Evolutionary conservation across 805 yeast genomes (phyloP), one percentile per base, ranked within the genome.

Genomic region (Saccharomycopsis vini): DNA sequence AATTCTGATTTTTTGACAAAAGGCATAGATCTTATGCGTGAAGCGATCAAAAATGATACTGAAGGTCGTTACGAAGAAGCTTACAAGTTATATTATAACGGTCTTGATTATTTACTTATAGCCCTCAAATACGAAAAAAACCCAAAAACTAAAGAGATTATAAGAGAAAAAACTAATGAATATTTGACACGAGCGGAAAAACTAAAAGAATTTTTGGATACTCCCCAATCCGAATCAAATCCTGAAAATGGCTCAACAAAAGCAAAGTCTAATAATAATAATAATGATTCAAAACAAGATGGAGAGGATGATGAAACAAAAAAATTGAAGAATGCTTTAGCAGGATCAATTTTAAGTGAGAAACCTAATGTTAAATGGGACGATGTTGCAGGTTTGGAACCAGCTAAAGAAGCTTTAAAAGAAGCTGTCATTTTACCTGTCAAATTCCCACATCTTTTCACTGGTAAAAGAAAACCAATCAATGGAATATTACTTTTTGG

Each of bases 401-500:
- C 78, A 24, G 98, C 98, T 6, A 92, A 92, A 57, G 97, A 90
- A 54, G 95, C 98, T 0, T 69, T 92, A 46, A 92, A 92, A 61
- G 98, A 92, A 65, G 97, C 97, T 0, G 98, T 92, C 33, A 92
- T 92, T 31, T 68, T 92, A 50, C 98, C 98, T 1, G 97, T 90
- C 16, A 84, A 82, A 61, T 90, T 92, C 61, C 98, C 98, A 1
- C 97, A 92, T 55, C 66, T 92, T 47, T 92, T 92, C 64, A 86
- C 82, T 7, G 98, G 98, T 1, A 90, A 87, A 60, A 74, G 98
- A 50, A 85, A 86, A 58, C 98, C 98, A 1, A 79, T 90, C 2
- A 71, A 85, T 4, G 98, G 98, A 36, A 90, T 92, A 38, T 63
- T 92, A 39, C 66, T 92, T 19, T 85, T 84, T 56, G 94, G 94